phyloP scores from a whole-genome alignment of 805 yeast genomes.

The Candida schatavii region DNA sequence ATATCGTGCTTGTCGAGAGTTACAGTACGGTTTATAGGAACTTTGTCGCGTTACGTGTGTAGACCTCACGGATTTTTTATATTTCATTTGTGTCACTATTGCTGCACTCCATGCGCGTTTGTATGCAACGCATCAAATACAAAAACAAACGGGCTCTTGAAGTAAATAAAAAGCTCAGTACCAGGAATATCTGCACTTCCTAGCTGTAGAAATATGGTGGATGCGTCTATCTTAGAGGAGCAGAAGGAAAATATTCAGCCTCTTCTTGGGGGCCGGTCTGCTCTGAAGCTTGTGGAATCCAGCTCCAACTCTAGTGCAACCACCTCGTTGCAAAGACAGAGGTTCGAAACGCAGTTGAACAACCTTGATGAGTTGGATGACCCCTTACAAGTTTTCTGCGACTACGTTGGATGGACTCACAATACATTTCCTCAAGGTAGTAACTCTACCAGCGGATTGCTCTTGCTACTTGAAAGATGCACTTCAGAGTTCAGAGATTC shows the following conservation, averaged over 20 bases:
- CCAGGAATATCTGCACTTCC: too few species aligned
- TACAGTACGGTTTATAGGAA: too few species aligned
- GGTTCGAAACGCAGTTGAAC: conserved; percentile 49
- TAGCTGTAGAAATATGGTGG: too few species aligned
- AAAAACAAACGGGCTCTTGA: too few species aligned
- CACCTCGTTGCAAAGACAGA: conserved; percentile 36
- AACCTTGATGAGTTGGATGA: conserved; percentile 69
- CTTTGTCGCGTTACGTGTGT: too few species aligned
- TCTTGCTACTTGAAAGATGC: conserved; percentile 66
- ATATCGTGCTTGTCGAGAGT: too few species aligned
- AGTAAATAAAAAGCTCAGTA: too few species aligned
- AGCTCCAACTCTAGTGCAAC: not conserved
- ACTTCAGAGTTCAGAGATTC: conserved; percentile 66
- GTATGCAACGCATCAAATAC: too few species aligned
- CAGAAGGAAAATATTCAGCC: conserved; percentile 81
- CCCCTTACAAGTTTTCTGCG: conserved; percentile 74
- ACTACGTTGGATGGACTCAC: conserved; percentile 72
- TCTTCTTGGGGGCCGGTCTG: conserved; percentile 66
- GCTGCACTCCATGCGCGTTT: too few species aligned
- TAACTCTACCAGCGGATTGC: conserved; percentile 60
- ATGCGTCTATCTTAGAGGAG: conserved; percentile 22
- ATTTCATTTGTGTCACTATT: too few species aligned
- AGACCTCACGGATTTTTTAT: too few species aligned
- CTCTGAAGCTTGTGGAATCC: conserved; percentile 44
- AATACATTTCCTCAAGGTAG: conserved; percentile 60